These are phyloP conservation scores for Papiliotrema terrestris DNA, from an alignment of 1,284 basidiomycete genomes.

Conservation along the genomic window DNA sequence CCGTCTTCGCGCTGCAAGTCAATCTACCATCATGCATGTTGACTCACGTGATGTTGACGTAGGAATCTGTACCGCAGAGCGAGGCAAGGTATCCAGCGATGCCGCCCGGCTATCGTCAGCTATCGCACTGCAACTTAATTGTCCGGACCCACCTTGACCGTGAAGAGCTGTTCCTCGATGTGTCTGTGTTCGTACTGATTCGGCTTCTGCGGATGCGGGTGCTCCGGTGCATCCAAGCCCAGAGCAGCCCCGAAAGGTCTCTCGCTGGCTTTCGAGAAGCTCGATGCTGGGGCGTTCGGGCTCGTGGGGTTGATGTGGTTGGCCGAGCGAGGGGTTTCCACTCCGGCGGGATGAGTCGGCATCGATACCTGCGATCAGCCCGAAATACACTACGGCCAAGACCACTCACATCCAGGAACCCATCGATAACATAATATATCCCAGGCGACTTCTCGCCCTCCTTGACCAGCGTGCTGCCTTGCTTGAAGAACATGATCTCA, in stretches of 20 bases:
- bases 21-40: neutral
- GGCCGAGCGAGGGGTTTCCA: slow-evolving; percentile 12
- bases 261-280: slow-evolving; percentile 11
- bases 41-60: slow-evolving; percentile 72
- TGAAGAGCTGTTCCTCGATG: slow-evolving; percentile 67
- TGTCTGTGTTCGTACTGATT: slow-evolving; percentile 2
- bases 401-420: slow-evolving; percentile 77
- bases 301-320: slow-evolving; percentile 6
- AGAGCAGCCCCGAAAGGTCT: slow-evolving; percentile 39
- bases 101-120: slow-evolving; percentile 72
- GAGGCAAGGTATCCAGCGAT: slow-evolving; percentile 98
- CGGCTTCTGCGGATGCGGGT: slow-evolving; percentile 3
- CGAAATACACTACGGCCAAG: neutral
- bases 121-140: neutral
- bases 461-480: slow-evolving; percentile 79
- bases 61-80: slow-evolving; percentile 84
- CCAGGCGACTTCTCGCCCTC: slow-evolving; percentile 77
- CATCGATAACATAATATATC: slow-evolving; percentile 96
- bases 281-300: slow-evolving; percentile 8
- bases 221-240: slow-evolving; percentile 20
- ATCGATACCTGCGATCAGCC: slow-evolving; percentile 15
- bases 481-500: slow-evolving; percentile 88
- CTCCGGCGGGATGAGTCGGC: slow-evolving; percentile 13
- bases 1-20: slow-evolving; percentile 76
- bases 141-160: slow-evolving; percentile 60